A percentile compares a stretch with the other conserved stretches of the same genome.
Conservation (phyloP, 305 asterid species). For the Fraxinus albicans region DNA sequence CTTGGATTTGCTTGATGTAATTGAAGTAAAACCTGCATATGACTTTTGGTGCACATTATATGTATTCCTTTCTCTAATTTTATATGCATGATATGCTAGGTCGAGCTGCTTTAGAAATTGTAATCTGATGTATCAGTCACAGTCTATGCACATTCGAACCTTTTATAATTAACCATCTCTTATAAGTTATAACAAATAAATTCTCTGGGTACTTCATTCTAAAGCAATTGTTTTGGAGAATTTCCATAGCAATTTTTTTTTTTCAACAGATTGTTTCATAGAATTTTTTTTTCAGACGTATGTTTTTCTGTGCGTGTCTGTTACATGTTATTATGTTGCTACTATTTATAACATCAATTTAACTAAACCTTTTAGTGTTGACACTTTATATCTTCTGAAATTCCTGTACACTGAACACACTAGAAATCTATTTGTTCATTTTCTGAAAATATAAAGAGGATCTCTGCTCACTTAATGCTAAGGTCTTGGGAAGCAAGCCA, state of each 20-base stretch:
- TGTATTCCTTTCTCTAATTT: not conserved
- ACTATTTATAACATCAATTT: not conserved
- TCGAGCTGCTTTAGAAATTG: not conserved
- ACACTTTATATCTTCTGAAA: not conserved
- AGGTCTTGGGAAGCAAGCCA: not conserved
- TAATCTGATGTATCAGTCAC: not conserved
- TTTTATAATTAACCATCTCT: not conserved
- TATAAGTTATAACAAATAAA: not conserved
- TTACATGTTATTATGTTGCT: not conserved
- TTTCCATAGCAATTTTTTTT: not conserved
- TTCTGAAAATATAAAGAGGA: not conserved
- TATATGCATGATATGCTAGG: not conserved
- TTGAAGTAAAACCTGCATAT: not conserved
- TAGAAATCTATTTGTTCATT: not conserved
- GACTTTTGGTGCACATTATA: not conserved
- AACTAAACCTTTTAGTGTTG: not conserved
- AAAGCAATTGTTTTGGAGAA: not conserved
- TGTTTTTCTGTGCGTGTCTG: not conserved
- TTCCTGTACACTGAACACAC: not conserved
- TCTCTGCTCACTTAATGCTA: not conserved
- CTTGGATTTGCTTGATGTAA: not conserved
- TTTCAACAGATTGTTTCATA: no score
- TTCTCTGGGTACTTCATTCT: not conserved
- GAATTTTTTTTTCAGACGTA: not conserved
- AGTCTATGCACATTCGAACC: not conserved